Evolutionary conservation across 768 basidiomycete species (phyloP).

Genomic region (Xerocomellus chrysenteron): DNA sequence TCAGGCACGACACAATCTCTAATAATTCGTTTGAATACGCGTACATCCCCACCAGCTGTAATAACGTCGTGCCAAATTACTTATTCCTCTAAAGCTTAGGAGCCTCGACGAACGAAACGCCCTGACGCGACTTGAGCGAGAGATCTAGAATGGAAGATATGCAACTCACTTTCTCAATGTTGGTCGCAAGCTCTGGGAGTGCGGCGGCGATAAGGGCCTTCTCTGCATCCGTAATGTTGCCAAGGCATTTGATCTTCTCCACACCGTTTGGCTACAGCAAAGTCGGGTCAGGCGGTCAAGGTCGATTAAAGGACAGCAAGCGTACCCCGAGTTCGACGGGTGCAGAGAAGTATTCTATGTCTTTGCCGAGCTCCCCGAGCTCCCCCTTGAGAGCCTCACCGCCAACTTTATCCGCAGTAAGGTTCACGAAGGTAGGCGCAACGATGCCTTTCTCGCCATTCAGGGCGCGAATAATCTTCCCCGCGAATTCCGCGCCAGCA

Average conservation of each 20-base stretch:
- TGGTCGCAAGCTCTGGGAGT: slow-evolving; percentile 71
- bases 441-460: slow-evolving; percentile 88
- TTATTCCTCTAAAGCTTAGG: slow-evolving; percentile 27
- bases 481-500: slow-evolving; percentile 88
- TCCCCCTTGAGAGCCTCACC: slow-evolving; percentile 75
- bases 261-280: slow-evolving; percentile 70
- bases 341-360: slow-evolving; percentile 86
- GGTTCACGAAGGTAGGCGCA: slow-evolving; percentile 82
- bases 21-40: slow-evolving; percentile 2
- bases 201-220: slow-evolving; percentile 74
- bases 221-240: slow-evolving; percentile 71
- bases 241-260: slow-evolving; percentile 78
- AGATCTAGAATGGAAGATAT: background rate
- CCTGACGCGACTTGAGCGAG: slow-evolving; percentile 14
- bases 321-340: slow-evolving; percentile 85
- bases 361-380: slow-evolving; percentile 76
- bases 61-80: background rate
- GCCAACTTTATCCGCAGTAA: slow-evolving; percentile 66
- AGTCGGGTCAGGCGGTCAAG: slow-evolving; percentile 1
- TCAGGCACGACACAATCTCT: background rate
- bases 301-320: background rate
- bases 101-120: slow-evolving; percentile 23
- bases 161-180: slow-evolving; percentile 64
- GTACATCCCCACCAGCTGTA: slow-evolving; percentile 6
- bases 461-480: slow-evolving; percentile 77